A percentile compares a stretch with the other conserved stretches of the same genome.
phyloP scores from a whole-genome alignment of 2,329 filamentous ascomycete genomes.

The Diaporthe velutina region DNA sequence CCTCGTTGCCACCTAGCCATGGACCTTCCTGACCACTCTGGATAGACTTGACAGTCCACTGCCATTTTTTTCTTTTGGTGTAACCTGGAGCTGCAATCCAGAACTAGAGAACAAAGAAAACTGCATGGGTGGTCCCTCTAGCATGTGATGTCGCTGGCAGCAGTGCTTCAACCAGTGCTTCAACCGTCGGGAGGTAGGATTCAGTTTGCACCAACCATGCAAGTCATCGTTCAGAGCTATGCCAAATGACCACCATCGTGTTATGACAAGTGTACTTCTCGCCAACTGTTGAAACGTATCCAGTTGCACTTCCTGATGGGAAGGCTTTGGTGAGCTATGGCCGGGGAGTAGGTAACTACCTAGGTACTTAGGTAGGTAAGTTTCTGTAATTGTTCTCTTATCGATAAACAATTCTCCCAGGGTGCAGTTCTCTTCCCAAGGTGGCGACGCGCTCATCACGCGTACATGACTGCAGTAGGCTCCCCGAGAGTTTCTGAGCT shows the following conservation, averaged over 20 bases:
- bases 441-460: background rate
- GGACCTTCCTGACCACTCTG: background rate
- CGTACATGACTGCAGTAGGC: background rate
- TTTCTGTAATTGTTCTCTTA: too few species aligned
- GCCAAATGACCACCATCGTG: background rate
- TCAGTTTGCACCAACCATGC: background rate
- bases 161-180: too few species aligned
- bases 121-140: background rate
- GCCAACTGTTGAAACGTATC: background rate
- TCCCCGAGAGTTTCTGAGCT: constrained; percentile 1
- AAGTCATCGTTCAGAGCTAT: background rate
- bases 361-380: too few species aligned
- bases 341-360: too few species aligned
- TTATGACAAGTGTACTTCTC: background rate
- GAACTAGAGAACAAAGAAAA: constrained; percentile 12
- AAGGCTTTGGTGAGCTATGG: too few species aligned
- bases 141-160: background rate
- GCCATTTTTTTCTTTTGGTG: background rate
- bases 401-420: constrained; percentile 33
- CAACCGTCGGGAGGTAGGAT: background rate
- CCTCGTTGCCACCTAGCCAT: background rate
- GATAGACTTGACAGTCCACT: background rate
- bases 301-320: constrained; percentile 3
- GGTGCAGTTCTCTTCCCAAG: background rate
- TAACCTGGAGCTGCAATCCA: background rate